phyloP scores from a whole-genome alignment of 306 rosid genomes.

The Alnus glutinosa region DNA sequence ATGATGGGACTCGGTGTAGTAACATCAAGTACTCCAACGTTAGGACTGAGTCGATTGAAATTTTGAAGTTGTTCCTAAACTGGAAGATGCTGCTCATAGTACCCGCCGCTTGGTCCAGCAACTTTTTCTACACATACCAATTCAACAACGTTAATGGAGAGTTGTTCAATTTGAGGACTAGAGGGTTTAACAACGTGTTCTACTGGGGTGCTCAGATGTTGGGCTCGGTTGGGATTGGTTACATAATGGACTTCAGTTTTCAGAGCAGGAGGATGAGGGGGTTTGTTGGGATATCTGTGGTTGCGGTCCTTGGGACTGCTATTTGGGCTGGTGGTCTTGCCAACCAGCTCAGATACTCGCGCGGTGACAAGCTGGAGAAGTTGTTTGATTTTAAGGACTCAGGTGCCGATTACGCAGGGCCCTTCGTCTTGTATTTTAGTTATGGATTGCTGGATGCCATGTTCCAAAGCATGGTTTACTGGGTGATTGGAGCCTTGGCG shows the following conservation, averaged over 20 bases:
- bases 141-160: constrained; percentile 74
- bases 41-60: constrained; percentile 47
- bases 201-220: constrained; percentile 98
- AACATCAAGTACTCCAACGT: constrained; percentile 63
- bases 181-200: constrained; percentile 84
- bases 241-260: constrained; percentile 79
- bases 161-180: constrained; percentile 74
- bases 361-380: no score
- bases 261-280: constrained; percentile 50
- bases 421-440: no score
- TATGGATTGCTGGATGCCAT: no score
- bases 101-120: constrained; percentile 87
- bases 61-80: constrained; percentile 52
- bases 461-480: no score
- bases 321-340: no score
- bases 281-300: no score
- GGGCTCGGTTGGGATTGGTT: constrained; percentile 79
- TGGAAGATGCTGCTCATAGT: constrained; percentile 85
- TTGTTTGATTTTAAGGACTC: no score
- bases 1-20: constrained; percentile 73
- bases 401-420: no score
- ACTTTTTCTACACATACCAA: constrained; percentile 80
- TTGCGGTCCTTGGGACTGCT: no score
- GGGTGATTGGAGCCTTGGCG: no score
- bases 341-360: no score